Evolutionary conservation across 2,329 filamentous ascomycete species (phyloP).

Genomic region (Ceratocystis ficicola): DNA sequence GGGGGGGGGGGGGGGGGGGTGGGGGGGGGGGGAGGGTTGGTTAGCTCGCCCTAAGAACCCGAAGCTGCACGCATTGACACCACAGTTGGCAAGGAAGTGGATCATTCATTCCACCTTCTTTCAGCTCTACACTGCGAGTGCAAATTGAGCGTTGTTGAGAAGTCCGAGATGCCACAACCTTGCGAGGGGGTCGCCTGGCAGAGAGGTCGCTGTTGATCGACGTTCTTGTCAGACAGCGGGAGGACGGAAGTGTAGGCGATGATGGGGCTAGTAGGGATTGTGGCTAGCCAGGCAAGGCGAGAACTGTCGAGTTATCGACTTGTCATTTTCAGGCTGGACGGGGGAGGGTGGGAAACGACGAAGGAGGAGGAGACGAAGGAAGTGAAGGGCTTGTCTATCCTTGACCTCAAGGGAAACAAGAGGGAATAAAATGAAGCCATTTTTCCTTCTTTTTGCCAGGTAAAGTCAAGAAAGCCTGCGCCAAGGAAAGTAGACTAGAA

Average conservation of each 20-base stretch:
- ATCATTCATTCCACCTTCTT: background rate
- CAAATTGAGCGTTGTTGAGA: background rate
- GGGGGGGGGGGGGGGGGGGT: too few relatives aligned
- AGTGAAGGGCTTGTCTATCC: background rate
- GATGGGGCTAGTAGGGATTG: background rate
- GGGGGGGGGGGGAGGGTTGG: too few relatives aligned
- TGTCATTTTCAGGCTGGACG: too few relatives aligned
- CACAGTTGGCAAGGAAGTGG: background rate
- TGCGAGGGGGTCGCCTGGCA: background rate
- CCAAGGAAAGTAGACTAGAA: background rate
- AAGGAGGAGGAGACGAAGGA: background rate
- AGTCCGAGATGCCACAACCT: background rate
- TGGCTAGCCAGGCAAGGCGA: background rate
- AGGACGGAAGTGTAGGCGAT: background rate
- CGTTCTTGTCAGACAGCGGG: slow-evolving; percentile 12
- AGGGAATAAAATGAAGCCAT: background rate
- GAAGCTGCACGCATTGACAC: slow-evolving; percentile 1
- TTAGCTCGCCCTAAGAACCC: background rate
- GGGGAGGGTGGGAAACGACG: too few relatives aligned
- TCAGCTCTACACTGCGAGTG: background rate
- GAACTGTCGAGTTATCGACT: background rate
- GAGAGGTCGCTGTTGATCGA: background rate
- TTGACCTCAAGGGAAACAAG: background rate
- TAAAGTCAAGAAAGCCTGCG: background rate
- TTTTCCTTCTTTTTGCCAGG: background rate